A percentile compares a stretch with the other conserved stretches of the same genome.
Conservation (phyloP, 768 basidiomycete genomes). For the Exidia glandulosa region DNA sequence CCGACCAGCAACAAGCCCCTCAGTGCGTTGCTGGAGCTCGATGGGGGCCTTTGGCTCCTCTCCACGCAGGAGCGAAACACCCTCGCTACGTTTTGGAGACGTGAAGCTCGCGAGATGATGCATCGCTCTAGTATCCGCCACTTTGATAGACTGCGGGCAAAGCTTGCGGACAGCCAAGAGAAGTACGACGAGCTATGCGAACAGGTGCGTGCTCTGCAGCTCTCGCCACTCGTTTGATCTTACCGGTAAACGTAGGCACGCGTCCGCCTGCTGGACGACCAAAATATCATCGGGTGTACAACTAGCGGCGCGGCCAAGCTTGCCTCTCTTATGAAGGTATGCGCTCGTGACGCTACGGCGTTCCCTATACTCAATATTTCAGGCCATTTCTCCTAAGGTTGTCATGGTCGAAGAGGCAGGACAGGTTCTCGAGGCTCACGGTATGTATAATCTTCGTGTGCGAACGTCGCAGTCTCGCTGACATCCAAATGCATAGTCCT, state of each 20-base stretch:
- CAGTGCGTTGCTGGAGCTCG: conserved; percentile 23
- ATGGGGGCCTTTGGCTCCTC: conserved; percentile 41
- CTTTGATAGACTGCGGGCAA: conserved; percentile 31
- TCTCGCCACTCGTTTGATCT: background rate
- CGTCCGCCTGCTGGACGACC: conserved; percentile 38
- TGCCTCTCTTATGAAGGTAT: conserved; percentile 42
- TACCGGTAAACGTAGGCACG: conserved; percentile 30
- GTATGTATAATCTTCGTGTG: conserved; percentile 38
- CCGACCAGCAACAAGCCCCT: conserved; percentile 28
- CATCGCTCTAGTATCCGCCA: conserved; percentile 24
- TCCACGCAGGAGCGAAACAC: conserved; percentile 35
- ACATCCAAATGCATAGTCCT: too few relatives aligned
- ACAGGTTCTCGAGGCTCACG: conserved; percentile 71
- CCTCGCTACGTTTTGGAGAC: conserved; percentile 38
- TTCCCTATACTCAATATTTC: background rate
- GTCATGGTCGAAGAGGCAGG: conserved; percentile 74
- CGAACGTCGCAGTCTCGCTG: too few relatives aligned
- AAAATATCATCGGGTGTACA: conserved; percentile 65
- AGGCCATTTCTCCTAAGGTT: conserved; percentile 51
- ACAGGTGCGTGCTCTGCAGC: conserved; percentile 31
- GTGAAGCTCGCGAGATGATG: conserved; percentile 24
- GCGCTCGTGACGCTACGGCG: conserved; percentile 1
- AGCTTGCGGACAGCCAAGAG: conserved; percentile 29
- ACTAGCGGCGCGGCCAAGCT: conserved; percentile 70
- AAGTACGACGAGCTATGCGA: conserved; percentile 33